phyloP scores from a whole-genome alignment of 1,139 yeast genomes.

The Magnusiomyces clavatus region DNA sequence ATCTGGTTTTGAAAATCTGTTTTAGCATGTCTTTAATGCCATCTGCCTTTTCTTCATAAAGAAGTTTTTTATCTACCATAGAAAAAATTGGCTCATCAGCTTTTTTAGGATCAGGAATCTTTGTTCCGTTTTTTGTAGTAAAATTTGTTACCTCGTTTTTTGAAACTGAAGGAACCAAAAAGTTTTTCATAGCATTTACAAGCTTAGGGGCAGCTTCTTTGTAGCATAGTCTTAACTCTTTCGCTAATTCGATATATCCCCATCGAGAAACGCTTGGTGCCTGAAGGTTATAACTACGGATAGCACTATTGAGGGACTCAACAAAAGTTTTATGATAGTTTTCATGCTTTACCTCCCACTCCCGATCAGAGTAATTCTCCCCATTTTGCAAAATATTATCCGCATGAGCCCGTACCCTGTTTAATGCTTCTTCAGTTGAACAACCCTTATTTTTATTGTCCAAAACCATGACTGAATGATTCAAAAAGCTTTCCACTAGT shows the following conservation, averaged over 20 bases:
- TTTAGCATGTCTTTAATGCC: background rate
- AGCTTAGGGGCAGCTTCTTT: background rate
- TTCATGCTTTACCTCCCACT: constrained; percentile 38
- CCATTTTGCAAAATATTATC: background rate
- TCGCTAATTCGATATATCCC: constrained; percentile 46
- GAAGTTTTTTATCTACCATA: background rate
- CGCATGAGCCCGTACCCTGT: background rate
- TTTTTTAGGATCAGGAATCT: background rate
- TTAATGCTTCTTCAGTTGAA: background rate
- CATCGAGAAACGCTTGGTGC: constrained; percentile 74
- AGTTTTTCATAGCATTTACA: background rate
- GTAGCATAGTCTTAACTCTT: constrained; percentile 37
- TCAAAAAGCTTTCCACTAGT: constrained; percentile 16
- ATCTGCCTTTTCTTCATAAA: constrained; percentile 6
- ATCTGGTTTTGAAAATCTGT: background rate
- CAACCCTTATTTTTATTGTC: background rate
- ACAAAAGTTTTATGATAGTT: constrained; percentile 41
- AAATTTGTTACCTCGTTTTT: background rate
- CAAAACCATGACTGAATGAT: constrained; percentile 2
- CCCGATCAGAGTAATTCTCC: constrained; percentile 10
- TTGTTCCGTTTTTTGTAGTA: background rate
- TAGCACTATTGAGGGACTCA: constrained; percentile 45
- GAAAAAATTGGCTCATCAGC: background rate
- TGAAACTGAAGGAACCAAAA: background rate
- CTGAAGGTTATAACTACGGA: constrained; percentile 70